A percentile compares a stretch with the other conserved stretches of the same genome.
Conservation (phyloP, 2,329 filamentous ascomycete genomes). For the Geosmithia flava region DNA sequence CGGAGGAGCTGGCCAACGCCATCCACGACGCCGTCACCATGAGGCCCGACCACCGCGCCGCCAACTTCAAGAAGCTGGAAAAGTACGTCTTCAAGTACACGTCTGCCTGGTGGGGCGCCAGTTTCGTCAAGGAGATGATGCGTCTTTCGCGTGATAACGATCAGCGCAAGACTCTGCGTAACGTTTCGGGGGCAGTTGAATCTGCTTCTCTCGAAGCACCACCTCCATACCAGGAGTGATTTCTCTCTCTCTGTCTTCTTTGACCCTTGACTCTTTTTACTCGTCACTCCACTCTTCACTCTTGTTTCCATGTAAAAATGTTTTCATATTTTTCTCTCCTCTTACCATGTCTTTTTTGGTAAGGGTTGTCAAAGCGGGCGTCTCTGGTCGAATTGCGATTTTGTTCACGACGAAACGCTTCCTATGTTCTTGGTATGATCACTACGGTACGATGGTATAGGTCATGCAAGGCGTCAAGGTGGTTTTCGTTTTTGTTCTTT, state of each 20-base stretch:
- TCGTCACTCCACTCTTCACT: background rate
- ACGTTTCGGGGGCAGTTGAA: conserved; percentile 24
- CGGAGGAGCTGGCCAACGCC: conserved; percentile 82
- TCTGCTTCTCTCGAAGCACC: conserved; percentile 6
- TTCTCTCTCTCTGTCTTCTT: background rate
- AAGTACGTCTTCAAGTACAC: conserved; percentile 98
- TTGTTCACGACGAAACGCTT: background rate
- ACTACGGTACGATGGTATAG: too few relatives aligned
- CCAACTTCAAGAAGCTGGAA: conserved; percentile 84
- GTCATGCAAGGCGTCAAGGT: too few relatives aligned
- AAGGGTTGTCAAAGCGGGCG: background rate
- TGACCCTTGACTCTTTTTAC: too few relatives aligned
- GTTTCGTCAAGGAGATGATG: conserved; percentile 77
- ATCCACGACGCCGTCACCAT: conserved; percentile 97
- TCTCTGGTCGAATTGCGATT: background rate
- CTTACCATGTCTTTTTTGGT: background rate
- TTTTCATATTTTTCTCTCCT: too few relatives aligned
- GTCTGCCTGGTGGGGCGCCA: conserved; percentile 91
- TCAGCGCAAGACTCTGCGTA: conserved; percentile 26
- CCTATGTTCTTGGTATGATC: background rate
- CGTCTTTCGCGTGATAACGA: conserved; percentile 28
- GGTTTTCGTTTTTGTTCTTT: too few relatives aligned
- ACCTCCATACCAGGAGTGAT: background rate
- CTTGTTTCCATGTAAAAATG: background rate
- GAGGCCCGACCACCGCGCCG: conserved; percentile 73